Percentiles rank a stretch among this genome's conserved stretches.
Evolutionary conservation across 257 asterid species (phyloP).

Genomic region (Forsythia suspensa): DNA sequence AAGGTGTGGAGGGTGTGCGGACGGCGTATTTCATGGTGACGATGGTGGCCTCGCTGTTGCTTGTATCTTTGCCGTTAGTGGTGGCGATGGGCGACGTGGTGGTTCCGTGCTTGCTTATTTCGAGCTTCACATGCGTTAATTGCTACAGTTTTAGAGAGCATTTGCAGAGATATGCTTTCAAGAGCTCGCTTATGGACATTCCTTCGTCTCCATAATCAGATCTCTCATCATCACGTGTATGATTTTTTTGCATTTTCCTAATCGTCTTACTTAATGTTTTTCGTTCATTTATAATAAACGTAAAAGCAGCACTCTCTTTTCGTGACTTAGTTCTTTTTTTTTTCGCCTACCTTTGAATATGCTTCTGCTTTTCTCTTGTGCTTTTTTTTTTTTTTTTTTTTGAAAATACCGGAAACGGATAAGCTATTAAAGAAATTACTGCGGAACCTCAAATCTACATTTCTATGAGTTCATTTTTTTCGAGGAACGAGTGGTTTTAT

Average conservation of each 20-base stretch:
- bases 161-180: conserved; percentile 76
- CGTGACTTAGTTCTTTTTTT: not conserved
- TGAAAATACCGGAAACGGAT: not conserved
- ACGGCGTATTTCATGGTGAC: conserved; percentile 80
- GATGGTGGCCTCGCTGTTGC: conserved; percentile 75
- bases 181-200: conserved; percentile 87
- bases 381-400: too few species aligned
- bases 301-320: not conserved
- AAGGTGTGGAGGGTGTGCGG: conserved; percentile 65
- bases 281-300: not conserved
- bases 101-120: conserved; percentile 66
- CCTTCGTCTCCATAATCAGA: conserved; percentile 88
- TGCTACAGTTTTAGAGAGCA: conserved; percentile 70
- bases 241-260: conserved; percentile 10
- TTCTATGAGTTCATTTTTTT: not conserved
- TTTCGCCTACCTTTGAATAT: not conserved
- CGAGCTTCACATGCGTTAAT: conserved; percentile 79
- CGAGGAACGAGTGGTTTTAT: not conserved
- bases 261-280: not conserved
- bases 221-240: conserved; percentile 80
- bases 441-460: not conserved
- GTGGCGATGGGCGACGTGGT: conserved; percentile 74
- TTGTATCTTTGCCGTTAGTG: conserved; percentile 71
- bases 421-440: not conserved
- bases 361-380: conserved; percentile 10